Conservation (phyloP, 2,329 filamentous ascomycete species). For the Trichoderma atrobrunneum region DNA sequence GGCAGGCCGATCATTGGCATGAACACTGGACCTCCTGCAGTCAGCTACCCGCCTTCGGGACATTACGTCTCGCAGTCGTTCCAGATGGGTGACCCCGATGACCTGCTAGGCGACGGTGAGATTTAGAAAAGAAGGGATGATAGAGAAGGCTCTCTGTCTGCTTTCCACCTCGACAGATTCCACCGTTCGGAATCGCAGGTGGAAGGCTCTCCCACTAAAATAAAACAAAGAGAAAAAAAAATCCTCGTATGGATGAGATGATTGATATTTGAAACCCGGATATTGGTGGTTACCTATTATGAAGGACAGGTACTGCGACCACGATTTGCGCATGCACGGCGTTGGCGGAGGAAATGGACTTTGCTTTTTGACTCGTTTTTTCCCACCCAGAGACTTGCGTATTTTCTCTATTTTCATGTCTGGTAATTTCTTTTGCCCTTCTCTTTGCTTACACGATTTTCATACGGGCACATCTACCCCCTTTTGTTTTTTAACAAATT, state of each 20-base stretch:
- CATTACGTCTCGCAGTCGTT: slow-evolving; percentile 16
- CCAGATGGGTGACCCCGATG: background rate
- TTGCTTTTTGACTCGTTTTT: background rate
- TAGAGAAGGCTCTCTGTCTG: background rate
- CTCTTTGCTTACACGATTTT: background rate
- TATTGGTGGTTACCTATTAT: background rate
- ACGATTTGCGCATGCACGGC: background rate
- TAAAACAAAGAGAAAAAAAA: background rate
- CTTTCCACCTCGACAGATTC: background rate
- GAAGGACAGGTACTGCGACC: background rate
- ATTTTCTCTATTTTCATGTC: background rate
- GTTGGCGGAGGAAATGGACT: background rate
- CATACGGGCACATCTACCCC: background rate
- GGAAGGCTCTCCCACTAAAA: background rate
- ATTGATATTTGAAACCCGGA: background rate
- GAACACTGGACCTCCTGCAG: background rate
- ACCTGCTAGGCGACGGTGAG: slow-evolving; percentile 35
- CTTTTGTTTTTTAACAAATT: background rate
- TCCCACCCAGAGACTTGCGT: background rate
- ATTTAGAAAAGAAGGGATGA: slow-evolving; percentile 25
- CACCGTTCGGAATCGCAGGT: background rate
- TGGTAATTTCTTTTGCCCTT: background rate
- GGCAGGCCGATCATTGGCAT: background rate
- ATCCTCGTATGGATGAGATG: background rate
- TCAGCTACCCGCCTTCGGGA: background rate